Conservation (phyloP, 345 rosid species). For the Corymbia maculata region DNA sequence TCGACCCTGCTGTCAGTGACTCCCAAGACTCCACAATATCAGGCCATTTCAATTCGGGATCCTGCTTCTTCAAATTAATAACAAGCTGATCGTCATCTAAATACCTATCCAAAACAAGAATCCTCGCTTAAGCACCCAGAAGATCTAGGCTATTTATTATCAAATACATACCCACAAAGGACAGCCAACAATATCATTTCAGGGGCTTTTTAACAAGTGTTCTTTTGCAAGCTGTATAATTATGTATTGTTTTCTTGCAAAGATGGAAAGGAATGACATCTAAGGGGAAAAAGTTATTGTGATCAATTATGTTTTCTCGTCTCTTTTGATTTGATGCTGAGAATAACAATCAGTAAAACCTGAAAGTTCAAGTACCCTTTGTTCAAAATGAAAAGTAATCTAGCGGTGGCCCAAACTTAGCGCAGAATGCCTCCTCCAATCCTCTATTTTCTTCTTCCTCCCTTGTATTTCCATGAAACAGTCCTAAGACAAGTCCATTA, state of each 20-base stretch:
- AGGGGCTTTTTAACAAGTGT: neutral
- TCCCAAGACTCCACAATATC: conserved; percentile 87
- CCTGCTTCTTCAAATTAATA: conserved; percentile 76
- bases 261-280: neutral
- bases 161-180: neutral
- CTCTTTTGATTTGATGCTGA: neutral
- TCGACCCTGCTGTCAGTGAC: conserved; percentile 58
- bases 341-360: neutral
- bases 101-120: conserved; percentile 33
- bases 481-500: neutral
- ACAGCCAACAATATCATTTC: conserved; percentile 74
- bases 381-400: neutral
- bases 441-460: no score
- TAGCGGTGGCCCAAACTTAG: neutral
- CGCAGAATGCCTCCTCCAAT: neutral
- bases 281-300: neutral
- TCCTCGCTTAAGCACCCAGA: neutral
- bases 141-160: neutral
- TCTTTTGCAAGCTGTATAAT: neutral
- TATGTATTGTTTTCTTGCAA: neutral
- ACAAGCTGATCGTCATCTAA: conserved; percentile 75
- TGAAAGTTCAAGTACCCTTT: neutral
- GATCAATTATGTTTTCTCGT: neutral
- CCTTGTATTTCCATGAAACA: neutral
- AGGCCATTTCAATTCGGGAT: conserved; percentile 79